Percentiles rank a stretch among this genome's conserved stretches.
These are phyloP conservation scores for Rhodotorula kratochvilovae DNA, from an alignment of 768 basidiomycete genomes.

Conservation along the genomic window DNA sequence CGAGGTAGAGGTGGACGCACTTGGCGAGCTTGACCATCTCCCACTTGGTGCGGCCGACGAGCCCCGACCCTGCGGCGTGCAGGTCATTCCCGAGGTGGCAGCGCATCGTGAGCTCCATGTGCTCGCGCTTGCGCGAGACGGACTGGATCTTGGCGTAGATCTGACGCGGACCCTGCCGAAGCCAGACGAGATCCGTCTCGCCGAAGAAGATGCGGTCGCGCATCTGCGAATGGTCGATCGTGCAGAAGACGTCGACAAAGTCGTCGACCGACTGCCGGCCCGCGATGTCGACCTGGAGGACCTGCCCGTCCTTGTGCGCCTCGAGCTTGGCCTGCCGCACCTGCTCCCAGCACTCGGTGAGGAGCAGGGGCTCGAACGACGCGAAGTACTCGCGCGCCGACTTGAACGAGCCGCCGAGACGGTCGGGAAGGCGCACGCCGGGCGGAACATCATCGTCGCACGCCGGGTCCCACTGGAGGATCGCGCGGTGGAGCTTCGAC, in stretches of 20 bases:
- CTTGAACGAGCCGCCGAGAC: slow-evolving; percentile 50
- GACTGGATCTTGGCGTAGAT: slow-evolving; percentile 68
- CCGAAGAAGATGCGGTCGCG: slow-evolving; percentile 67
- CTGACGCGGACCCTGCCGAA: slow-evolving; percentile 57
- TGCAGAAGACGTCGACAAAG: slow-evolving; percentile 73
- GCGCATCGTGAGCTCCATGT: slow-evolving; percentile 61
- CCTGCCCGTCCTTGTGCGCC: slow-evolving; percentile 48
- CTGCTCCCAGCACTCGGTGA: slow-evolving; percentile 88
- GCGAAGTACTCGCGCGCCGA: slow-evolving; percentile 64
- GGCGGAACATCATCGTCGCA: slow-evolving; percentile 65
- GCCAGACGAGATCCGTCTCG: slow-evolving; percentile 80
- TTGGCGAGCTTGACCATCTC: slow-evolving; percentile 72
- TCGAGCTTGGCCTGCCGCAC: slow-evolving; percentile 72
- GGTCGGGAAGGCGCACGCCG: slow-evolving; percentile 34
- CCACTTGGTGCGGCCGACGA: slow-evolving; percentile 67
- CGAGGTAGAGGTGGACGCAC: slow-evolving; percentile 51
- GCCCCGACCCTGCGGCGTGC: slow-evolving; percentile 56
- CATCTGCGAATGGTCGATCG: slow-evolving; percentile 56
- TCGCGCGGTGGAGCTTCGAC: slow-evolving; percentile 65
- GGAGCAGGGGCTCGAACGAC: slow-evolving; percentile 76
- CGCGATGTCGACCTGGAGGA: slow-evolving; percentile 56
- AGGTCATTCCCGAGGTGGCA: slow-evolving; percentile 50
- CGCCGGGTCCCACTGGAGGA: slow-evolving; percentile 78
- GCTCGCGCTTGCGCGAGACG: slow-evolving; percentile 50
- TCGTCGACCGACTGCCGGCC: slow-evolving; percentile 70